phyloP scores from a whole-genome alignment of 768 basidiomycete genomes.

The Gloeopeniophorella convolvens region DNA sequence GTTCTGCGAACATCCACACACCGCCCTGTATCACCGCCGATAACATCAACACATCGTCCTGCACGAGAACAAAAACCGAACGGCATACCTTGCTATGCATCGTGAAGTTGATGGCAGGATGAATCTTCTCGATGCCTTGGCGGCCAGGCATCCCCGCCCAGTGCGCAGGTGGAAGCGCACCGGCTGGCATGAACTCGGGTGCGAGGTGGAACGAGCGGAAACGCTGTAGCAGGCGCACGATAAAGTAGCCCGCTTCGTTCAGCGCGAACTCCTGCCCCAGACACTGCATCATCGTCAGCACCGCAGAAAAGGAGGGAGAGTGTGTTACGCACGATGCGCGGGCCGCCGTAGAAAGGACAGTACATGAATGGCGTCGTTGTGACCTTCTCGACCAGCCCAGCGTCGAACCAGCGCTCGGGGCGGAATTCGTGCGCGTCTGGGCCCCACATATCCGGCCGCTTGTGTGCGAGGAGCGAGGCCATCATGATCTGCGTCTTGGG shows the following conservation, averaged over 20 bases:
- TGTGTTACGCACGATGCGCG: slow-evolving; percentile 35
- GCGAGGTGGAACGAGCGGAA: slow-evolving; percentile 29
- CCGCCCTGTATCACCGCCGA: slow-evolving; percentile 8
- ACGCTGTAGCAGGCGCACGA: slow-evolving; percentile 47
- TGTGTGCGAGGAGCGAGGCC: slow-evolving; percentile 29
- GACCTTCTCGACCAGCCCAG: slow-evolving; percentile 42
- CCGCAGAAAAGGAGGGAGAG: neutral
- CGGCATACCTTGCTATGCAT: slow-evolving; percentile 16
- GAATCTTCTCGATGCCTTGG: slow-evolving; percentile 21
- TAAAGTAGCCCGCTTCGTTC: slow-evolving; percentile 47
- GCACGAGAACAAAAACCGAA: neutral
- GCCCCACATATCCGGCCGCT: slow-evolving; percentile 49
- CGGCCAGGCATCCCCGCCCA: slow-evolving; percentile 15
- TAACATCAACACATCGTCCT: neutral
- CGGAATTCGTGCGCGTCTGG: slow-evolving; percentile 46
- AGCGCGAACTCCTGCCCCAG: slow-evolving; percentile 54
- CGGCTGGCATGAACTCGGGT: slow-evolving; percentile 23
- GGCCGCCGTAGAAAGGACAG: slow-evolving; percentile 62
- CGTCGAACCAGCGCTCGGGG: slow-evolving; percentile 60
- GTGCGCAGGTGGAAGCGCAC: slow-evolving; percentile 22
- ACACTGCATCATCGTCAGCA: slow-evolving; percentile 28
- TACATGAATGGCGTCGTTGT: slow-evolving; percentile 62
- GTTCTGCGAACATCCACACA: slow-evolving; percentile 16
- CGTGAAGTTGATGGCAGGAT: slow-evolving; percentile 19
- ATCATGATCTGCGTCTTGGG: slow-evolving; percentile 22